These are phyloP conservation scores for Diutina ranongensis DNA, from an alignment of 1,139 yeast genomes.

Conservation along the genomic window DNA sequence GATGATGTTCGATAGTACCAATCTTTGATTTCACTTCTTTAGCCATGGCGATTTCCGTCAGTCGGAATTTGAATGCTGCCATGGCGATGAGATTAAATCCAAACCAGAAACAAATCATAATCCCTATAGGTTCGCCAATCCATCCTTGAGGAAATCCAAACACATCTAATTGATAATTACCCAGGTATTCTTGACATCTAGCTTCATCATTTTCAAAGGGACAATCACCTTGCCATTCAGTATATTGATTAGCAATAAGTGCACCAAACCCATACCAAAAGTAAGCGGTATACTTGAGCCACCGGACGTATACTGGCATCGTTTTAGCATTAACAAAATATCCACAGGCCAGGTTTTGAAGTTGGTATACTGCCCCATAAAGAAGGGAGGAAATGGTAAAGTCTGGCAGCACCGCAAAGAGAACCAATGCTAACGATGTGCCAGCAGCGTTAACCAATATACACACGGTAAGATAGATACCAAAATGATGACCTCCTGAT, in stretches of 20 bases:
- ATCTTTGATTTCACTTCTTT: conserved; percentile 25
- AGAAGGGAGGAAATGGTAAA: conserved; percentile 1
- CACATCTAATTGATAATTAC: neutral
- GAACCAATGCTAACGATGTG: neutral
- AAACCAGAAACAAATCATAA: conserved; percentile 46
- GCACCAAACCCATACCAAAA: conserved; percentile 6
- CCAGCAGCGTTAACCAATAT: conserved; percentile 1
- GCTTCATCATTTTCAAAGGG: neutral
- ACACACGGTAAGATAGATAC: conserved; percentile 4
- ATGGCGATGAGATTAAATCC: conserved; percentile 43
- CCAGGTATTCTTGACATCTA: neutral
- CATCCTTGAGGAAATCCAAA: conserved; percentile 16
- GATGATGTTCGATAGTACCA: conserved; percentile 15
- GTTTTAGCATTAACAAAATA: conserved; percentile 4
- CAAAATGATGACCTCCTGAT: neutral
- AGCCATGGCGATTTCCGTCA: conserved; percentile 45
- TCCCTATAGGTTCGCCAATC: conserved; percentile 57
- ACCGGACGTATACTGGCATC: conserved; percentile 4
- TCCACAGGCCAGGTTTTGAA: conserved; percentile 5
- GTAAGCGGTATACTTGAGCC: conserved; percentile 5
- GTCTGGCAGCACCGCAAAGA: conserved; percentile 3
- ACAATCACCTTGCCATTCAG: conserved; percentile 1
- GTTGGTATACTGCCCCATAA: conserved; percentile 3
- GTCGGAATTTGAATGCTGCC: conserved; percentile 30
- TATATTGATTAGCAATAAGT: neutral